Evolutionary conservation across 805 yeast genomes (phyloP), one percentile per base, ranked within the genome.

Genomic region (Saturnispora saitoi): DNA sequence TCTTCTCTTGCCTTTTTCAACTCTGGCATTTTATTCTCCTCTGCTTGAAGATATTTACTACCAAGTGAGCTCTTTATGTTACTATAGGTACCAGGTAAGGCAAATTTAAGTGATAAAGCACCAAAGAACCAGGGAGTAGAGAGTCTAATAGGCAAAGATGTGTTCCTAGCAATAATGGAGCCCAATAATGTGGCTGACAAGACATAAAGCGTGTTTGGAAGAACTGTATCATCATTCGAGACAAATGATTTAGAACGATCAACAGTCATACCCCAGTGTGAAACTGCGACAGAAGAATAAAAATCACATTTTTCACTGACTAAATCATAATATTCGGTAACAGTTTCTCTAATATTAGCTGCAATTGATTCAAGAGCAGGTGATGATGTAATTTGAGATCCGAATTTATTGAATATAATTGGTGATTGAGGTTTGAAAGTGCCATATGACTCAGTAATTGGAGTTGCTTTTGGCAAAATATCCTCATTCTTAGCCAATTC

Each of bases 121-220:
- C 81, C 84, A 53, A 78, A 70, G 0, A 69, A 44, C 14, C 75
- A 45, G 1, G 86, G 86, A 4, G 77, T 64, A 4, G 73, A 31
- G 52, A 78, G 75, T 54, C 86, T 70, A 5, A 73, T 32, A 1
- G 78, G 77, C 9, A 78, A 60, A 1, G 73, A 56, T 54, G 76
- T 69, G 52, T 68, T 73, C 49, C 71, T 69, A 14, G 70, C 76
- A 31, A 77, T 51, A 48, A 81, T 75, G 2, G 84, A 77, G 11
- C 84, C 83, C 2, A 78, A 57, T 52, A 81, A 71, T 4, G 81
- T 64, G 5, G 74, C 68, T 0, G 85, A 78, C 36, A 81, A 63
- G 5, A 80, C 75, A 56, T 76, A 75, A 44, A 80, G 71, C 37
- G 74, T 59, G 39, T 70, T 68, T 17, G 86, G 86, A 49, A 81